Base-by-base conservation (phyloP, 345 rosid species). In the Citrus sp. region DNA sequence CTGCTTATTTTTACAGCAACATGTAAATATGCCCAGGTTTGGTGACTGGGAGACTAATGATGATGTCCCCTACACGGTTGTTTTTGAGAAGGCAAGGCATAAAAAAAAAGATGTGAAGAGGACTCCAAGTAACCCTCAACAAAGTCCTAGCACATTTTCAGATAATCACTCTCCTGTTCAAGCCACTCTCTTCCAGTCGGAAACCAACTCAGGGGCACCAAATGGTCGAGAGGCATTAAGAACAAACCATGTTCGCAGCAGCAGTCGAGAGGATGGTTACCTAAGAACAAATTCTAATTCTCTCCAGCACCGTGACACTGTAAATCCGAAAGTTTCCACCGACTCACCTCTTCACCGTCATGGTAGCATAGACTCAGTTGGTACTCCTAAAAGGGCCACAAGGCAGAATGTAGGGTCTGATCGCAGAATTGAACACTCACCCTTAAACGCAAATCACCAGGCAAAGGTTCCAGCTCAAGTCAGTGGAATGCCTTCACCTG, bases 11-110 rank as follows among this genome's bases (percentile, higher is more conserved):
- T 76, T 73, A 74, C 83, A 79, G 81, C 75, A 80, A 61, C 61
- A 64, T 5, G 34, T 72, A 22, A 75, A 9, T 21, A 76, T 78
- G 56, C 88, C 85, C 14, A 64, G 68, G 80, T 86, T 86, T 73
- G 86, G 88, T 49, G 80, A 81, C 22, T 81, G 85, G 88, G 85
- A 79, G 25, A 75, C 16, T 24, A 80, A 13, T 9, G 78, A 76
- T 7, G 66, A 83, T 72, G 76, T 81, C 21, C 83, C 60, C 35
- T 86, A 86, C 78, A 84, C 85, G 2, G 82, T 59, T 68, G 75
- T 78, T 76, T 84, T 82, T 64, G 87, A 86, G 5, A 72, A 74
- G 67, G 84, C 80, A 18, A 66, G 82, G 72, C 69, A 78, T 40
- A 77, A 67, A 34, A n/a, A n/a, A n/a, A 70, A 9, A 21, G 7